Percentiles rank a stretch among this genome's conserved stretches.
These are phyloP conservation scores for Colletotrichum musae DNA, from an alignment of 2,329 filamentous ascomycete genomes.

Conservation along the genomic window DNA sequence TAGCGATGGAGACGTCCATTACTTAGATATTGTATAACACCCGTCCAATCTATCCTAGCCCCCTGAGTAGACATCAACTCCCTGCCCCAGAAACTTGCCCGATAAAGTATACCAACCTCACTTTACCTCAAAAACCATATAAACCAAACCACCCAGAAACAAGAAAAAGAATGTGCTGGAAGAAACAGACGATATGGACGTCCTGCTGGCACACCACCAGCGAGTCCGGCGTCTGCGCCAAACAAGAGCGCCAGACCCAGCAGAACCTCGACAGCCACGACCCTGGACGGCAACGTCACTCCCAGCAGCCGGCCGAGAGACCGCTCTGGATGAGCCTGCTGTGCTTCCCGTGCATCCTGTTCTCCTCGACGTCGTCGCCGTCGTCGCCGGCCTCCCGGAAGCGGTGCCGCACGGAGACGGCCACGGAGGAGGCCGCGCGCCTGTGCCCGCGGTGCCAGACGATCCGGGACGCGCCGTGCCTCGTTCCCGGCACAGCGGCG, in stretches of 20 bases:
- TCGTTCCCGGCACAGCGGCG: background rate
- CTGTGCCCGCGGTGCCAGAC: conserved; percentile 24
- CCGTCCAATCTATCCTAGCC: too few species aligned
- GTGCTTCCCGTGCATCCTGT: conserved; percentile 19
- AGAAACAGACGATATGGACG: conserved; percentile 27
- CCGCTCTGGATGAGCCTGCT: conserved; percentile 17
- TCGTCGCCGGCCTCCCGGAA: background rate
- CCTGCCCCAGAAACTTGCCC: too few species aligned
- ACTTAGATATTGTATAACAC: too few species aligned
- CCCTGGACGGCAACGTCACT: background rate
- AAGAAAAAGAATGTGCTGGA: conserved; percentile 24
- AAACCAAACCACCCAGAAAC: background rate
- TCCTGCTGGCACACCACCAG: conserved; percentile 11
- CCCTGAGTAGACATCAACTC: too few species aligned
- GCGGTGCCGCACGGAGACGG: background rate
- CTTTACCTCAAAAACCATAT: background rate
- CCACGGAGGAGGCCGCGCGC: conserved; percentile 4
- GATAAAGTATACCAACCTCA: background rate
- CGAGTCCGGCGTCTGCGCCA: conserved; percentile 17
- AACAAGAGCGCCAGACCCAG: conserved; percentile 3
- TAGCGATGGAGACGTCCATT: too few species aligned
- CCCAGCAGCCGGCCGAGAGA: background rate
- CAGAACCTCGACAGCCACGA: background rate
- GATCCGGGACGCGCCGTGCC: too few species aligned
- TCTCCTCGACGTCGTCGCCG: background rate